Evolutionary conservation across 202 grass and related monocot genomes (phyloP), one percentile per base, ranked within the genome.

Genomic region (Musa balbisiana): DNA sequence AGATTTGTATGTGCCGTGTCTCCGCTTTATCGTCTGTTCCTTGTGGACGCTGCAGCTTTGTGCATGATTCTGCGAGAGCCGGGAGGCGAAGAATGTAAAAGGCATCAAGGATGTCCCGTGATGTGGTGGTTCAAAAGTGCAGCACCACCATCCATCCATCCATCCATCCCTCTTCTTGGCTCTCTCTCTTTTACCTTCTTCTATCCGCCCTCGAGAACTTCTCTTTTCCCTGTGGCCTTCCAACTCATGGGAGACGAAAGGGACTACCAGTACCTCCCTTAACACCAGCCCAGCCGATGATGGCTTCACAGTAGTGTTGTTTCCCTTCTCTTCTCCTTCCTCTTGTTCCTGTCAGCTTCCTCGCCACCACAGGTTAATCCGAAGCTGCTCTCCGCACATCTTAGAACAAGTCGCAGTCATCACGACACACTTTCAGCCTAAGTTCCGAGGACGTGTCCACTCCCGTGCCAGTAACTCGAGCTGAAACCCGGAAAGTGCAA

Each of bases 101-200:
- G 74, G 55, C 58, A 59, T 92, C 90, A 92, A 87, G 85, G 90
- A 90, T 87, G 80, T 93, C 90, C 81, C 87, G 87, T 93, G 90
- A 92, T 43, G 83, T 71, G 76, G 87, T 86, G 49, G 90, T 84
- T 93, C 82, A 84, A 82, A 90, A 84, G 79, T 73, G 69, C 63
- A 51, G 25, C 2, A 9, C 3, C 63, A 63, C 23, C 78, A 20
- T 55, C 67, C 82, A 78, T 75, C 64, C 49, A 21, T 73, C 19
- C 12, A 21, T 73, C 19, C 12, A 55, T 64, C 1, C 25, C 3
- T 65, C 20, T 64, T 14, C 29, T 24, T 43, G 9, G 2, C 13
- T 24, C 6, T 68, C 29, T 68, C 24, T 68, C 54, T 58, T 2
- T 17, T 19, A 24, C 26, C 12, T 15, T 62, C n/a, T 63, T 22